Evolutionary conservation across 2,329 filamentous ascomycete species (phyloP).

Genomic region (Penicillium sp.): DNA sequence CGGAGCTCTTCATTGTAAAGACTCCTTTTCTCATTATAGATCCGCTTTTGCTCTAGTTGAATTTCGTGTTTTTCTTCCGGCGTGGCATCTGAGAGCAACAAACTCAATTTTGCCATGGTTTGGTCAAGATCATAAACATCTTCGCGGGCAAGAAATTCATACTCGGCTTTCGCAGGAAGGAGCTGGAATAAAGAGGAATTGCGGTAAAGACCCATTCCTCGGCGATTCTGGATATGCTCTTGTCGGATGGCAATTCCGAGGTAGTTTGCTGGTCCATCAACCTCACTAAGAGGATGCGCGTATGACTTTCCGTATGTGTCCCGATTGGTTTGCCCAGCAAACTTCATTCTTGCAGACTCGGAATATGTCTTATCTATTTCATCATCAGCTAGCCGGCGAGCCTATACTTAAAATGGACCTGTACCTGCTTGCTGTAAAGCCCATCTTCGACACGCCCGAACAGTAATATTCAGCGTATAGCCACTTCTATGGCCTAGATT

Average conservation of each 20-base stretch:
- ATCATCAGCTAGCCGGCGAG: not conserved
- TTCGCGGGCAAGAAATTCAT: constrained; percentile 13
- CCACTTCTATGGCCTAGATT: constrained; percentile 12
- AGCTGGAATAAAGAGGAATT: constrained; percentile 15
- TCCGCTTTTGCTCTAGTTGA: constrained; percentile 2
- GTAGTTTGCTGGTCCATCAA: constrained; percentile 17
- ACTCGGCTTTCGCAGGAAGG: constrained; percentile 18
- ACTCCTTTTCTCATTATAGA: constrained; percentile 10
- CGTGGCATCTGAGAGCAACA: not conserved
- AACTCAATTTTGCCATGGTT: constrained; percentile 6
- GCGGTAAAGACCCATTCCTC: constrained; percentile 17
- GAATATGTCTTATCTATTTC: constrained; percentile 16
- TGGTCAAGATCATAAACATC: constrained; percentile 11
- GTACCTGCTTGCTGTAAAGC: constrained; percentile 17
- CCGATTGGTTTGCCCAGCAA: constrained; percentile 6
- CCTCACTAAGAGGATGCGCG: constrained; percentile 14
- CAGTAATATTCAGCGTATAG: constrained; percentile 17
- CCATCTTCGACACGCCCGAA: constrained; percentile 13
- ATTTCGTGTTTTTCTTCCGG: constrained; percentile 7
- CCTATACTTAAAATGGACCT: not conserved
- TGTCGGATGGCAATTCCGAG: constrained; percentile 14
- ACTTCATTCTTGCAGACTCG: constrained; percentile 15
- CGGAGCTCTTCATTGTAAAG: constrained; percentile 12
- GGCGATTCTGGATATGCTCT: constrained; percentile 20
- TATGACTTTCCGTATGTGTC: constrained; percentile 17